Conservation (phyloP, 176 grass and related monocot genomes). For the Eleusine indica region DNA sequence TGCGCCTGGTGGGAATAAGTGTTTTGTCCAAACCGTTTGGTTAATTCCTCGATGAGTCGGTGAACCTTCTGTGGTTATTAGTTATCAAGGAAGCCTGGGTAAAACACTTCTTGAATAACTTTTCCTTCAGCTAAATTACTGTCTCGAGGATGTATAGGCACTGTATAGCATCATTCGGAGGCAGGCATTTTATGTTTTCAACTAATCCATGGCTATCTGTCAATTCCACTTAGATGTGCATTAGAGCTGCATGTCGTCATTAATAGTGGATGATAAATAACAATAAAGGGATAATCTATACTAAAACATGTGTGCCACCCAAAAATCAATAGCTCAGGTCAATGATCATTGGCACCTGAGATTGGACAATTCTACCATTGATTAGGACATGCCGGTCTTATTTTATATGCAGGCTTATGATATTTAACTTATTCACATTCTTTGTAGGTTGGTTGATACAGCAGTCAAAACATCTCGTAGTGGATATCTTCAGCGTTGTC, state of each 20-base stretch:
- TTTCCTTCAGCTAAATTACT: background rate
- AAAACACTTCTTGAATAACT: background rate
- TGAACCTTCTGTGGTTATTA: no score
- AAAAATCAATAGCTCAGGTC: background rate
- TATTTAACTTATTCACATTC: conserved; percentile 33
- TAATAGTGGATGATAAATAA: background rate
- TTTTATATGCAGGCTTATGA: background rate
- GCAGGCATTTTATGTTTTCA: background rate
- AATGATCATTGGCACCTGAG: background rate
- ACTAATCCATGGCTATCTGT: background rate
- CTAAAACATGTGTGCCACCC: background rate
- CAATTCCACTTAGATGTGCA: background rate
- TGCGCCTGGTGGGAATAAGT: background rate
- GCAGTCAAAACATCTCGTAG: conserved; percentile 96
- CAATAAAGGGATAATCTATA: background rate
- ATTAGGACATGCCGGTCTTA: background rate
- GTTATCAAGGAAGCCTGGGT: no score
- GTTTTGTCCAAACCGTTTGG: background rate
- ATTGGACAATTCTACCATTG: conserved; percentile 1
- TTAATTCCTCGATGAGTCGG: background rate
- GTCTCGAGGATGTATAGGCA: background rate
- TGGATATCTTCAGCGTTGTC: conserved; percentile 94
- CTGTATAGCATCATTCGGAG: background rate
- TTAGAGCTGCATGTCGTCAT: background rate
- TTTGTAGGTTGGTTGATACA: conserved; percentile 81